Evolutionary conservation across 176 grass and related monocot genomes (phyloP).

Genomic region (Triticum turgidum): DNA sequence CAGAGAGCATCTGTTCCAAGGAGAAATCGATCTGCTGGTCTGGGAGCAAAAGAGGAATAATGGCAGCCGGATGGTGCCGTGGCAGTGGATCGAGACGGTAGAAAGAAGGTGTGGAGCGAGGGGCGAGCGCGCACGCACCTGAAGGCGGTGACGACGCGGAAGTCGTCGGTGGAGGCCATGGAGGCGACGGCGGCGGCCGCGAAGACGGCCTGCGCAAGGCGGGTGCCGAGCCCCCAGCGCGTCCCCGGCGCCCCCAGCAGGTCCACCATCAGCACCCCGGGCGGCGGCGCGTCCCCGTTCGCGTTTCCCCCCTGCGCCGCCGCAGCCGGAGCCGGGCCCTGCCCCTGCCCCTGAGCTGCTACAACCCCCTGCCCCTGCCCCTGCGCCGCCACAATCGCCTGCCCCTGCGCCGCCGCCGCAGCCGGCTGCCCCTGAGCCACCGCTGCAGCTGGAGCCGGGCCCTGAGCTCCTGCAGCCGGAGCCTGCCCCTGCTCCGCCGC

Average conservation of each 20-base stretch:
- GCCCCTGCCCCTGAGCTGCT: no score
- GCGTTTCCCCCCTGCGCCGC: background rate
- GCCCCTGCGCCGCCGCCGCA: background rate
- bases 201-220: constrained; percentile 64
- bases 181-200: constrained; percentile 61
- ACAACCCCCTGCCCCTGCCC: no score
- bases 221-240: constrained; percentile 37
- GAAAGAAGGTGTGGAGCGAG: background rate
- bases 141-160: constrained; percentile 75
- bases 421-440: no score
- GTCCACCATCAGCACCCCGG: constrained; percentile 65
- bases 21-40: background rate
- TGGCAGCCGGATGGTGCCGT: no score
- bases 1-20: background rate
- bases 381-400: no score
- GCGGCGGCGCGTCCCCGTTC: constrained; percentile 40
- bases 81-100: background rate
- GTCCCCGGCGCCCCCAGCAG: constrained; percentile 45
- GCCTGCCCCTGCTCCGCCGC: no score
- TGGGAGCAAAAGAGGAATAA: background rate
- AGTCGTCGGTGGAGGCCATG: constrained; percentile 73
- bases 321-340: constrained; percentile 5
- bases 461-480: no score
- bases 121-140: constrained; percentile 31
- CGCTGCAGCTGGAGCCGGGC: no score